phyloP scores from a whole-genome alignment of 2,329 filamentous ascomycete genomes.

The Diplodia corticola region DNA sequence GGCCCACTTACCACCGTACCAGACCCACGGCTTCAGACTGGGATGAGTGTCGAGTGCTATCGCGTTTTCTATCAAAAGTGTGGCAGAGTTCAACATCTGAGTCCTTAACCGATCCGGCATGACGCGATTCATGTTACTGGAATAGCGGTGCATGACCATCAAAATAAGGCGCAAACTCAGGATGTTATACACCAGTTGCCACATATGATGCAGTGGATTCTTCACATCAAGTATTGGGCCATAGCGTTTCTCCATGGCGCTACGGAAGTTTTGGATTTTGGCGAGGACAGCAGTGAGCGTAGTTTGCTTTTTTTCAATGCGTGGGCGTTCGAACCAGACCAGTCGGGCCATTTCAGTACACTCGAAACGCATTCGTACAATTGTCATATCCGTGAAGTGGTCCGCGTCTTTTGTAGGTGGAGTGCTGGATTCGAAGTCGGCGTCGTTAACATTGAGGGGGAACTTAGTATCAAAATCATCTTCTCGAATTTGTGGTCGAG shows the following conservation, averaged over 20 bases:
- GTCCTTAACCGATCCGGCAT: constrained; percentile 65
- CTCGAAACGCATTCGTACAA: constrained; percentile 69
- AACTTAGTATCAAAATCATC: constrained; percentile 75
- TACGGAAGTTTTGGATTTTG: constrained; percentile 69
- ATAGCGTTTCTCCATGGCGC: constrained; percentile 66
- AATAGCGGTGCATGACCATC: constrained; percentile 68
- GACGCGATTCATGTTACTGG: constrained; percentile 48
- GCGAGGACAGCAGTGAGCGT: constrained; percentile 64
- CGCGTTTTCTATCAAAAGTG: constrained; percentile 55
- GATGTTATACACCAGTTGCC: constrained; percentile 65
- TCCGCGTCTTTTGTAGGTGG: constrained; percentile 49
- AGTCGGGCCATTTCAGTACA: constrained; percentile 71
- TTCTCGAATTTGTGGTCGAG: constrained; percentile 67
- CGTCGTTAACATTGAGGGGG: constrained; percentile 69
- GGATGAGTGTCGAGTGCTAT: constrained; percentile 57
- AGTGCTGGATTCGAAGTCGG: constrained; percentile 54
- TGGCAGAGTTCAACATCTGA: constrained; percentile 63
- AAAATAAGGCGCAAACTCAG: constrained; percentile 64
- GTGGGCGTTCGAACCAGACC: constrained; percentile 68
- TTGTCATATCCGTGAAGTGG: constrained; percentile 67
- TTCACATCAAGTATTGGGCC: constrained; percentile 60
- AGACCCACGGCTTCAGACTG: constrained; percentile 60
- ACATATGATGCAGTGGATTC: constrained; percentile 63
- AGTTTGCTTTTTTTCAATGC: constrained; percentile 62
- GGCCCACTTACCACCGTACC: constrained; percentile 55